Conservation (phyloP, 140 eudicot genomes). For the Oenanthe javanica region DNA sequence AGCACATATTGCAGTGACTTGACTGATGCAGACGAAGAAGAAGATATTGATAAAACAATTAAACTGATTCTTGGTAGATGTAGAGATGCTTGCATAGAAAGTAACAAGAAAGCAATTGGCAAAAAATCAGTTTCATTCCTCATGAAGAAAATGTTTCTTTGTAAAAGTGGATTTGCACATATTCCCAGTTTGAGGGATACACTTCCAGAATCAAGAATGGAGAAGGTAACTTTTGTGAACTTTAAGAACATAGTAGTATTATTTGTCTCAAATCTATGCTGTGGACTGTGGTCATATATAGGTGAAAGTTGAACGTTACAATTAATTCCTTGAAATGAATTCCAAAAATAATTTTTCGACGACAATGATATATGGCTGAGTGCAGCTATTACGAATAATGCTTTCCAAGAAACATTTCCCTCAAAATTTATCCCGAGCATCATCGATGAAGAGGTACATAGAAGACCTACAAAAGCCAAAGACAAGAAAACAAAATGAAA, state of each 20-base stretch:
- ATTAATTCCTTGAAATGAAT: not conserved
- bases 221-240: constrained; percentile 48
- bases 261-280: not conserved
- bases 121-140: constrained; percentile 72
- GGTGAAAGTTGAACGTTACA: not conserved
- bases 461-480: constrained; percentile 32
- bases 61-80: constrained; percentile 79
- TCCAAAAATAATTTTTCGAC: not conserved
- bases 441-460: constrained; percentile 36
- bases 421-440: constrained; percentile 37
- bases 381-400: constrained; percentile 78
- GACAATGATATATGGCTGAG: not conserved
- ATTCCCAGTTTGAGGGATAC: constrained; percentile 71
- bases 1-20: constrained; percentile 24
- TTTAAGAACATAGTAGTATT: not conserved
- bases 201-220: constrained; percentile 92
- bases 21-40: constrained; percentile 29
- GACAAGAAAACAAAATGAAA: constrained; percentile 34
- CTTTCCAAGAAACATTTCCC: constrained; percentile 62
- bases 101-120: constrained; percentile 53
- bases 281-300: not conserved
- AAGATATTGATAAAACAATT: constrained; percentile 82
- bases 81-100: constrained; percentile 76
- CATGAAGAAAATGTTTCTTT: constrained; percentile 78
- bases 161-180: constrained; percentile 68